Evolutionary conservation across 352 stramenopile species (phyloP).

Genomic region (Globisporangium ultimum): DNA sequence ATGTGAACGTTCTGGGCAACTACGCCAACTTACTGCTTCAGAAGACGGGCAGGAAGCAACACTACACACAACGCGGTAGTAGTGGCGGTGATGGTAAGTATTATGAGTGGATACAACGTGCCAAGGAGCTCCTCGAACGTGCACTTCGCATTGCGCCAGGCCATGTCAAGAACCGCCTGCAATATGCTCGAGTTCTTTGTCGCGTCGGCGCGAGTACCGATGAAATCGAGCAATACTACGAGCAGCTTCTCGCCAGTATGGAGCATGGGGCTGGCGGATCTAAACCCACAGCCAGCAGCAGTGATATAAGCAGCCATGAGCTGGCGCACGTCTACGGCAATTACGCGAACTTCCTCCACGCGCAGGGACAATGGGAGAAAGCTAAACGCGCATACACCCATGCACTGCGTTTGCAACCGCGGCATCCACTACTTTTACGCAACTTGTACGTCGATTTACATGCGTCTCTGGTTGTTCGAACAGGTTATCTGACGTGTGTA

Average conservation of each 20-base stretch:
- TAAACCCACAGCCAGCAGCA: not conserved
- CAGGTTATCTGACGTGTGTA: not conserved
- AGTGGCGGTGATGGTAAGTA: not conserved
- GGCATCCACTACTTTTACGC: constrained; percentile 12
- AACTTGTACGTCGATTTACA: constrained; percentile 15
- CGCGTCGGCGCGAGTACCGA: not conserved
- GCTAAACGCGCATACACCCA: constrained; percentile 20
- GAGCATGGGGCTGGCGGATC: not conserved
- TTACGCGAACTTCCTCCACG: constrained; percentile 19
- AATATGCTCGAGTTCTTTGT: constrained; percentile 15
- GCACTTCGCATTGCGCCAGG: constrained; percentile 16
- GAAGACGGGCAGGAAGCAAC: not conserved
- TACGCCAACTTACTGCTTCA: constrained; percentile 32
- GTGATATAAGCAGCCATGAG: constrained; percentile 1
- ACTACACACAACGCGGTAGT: too few species aligned
- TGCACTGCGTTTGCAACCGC: constrained; percentile 9
- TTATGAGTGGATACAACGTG: not conserved
- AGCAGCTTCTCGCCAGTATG: constrained; percentile 12
- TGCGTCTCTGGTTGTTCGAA: too few species aligned
- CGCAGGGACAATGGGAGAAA: not conserved
- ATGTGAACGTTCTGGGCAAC: constrained; percentile 23
- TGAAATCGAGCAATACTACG: constrained; percentile 7
- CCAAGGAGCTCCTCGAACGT: constrained; percentile 21
- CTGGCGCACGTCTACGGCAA: constrained; percentile 19
- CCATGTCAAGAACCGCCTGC: constrained; percentile 19